Conservation (phyloP, 2,329 filamentous ascomycete genomes). For the Davidsoniella virescens region DNA sequence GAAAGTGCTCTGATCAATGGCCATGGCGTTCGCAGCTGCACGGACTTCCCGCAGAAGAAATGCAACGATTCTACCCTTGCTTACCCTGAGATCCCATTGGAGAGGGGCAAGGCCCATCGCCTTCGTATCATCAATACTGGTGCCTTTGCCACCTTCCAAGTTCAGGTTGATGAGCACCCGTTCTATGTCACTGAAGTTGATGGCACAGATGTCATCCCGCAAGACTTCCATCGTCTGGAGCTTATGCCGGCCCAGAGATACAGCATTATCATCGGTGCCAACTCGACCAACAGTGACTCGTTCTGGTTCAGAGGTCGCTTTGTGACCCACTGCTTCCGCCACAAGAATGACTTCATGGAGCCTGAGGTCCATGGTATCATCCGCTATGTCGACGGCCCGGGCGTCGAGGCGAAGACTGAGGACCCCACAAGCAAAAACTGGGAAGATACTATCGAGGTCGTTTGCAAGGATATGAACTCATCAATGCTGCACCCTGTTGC, state of each 20-base stretch:
- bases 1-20: conserved; percentile 50
- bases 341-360: conserved; percentile 19
- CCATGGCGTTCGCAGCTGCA: conserved; percentile 21
- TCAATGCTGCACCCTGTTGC: conserved; percentile 27
- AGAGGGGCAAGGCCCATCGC: conserved; percentile 42
- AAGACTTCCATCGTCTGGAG: conserved; percentile 42
- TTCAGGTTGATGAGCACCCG: conserved; percentile 51
- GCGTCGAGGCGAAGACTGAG: too few species aligned
- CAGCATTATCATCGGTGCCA: conserved; percentile 46
- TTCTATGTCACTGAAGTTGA: conserved; percentile 55
- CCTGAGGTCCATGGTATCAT: conserved; percentile 20
- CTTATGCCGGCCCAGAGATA: conserved; percentile 57
- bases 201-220: conserved; percentile 47
- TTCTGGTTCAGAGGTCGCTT: conserved; percentile 48
- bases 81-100: conserved; percentile 28
- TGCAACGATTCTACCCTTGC: conserved; percentile 28
- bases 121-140: conserved; percentile 55
- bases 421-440: conserved; percentile 29
- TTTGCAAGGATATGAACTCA: conserved; percentile 38
- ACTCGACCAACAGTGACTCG: conserved; percentile 32
- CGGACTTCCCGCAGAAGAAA: conserved; percentile 22
- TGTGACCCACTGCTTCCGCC: conserved; percentile 25
- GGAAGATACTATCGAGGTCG: conserved; percentile 29
- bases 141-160: conserved; percentile 55
- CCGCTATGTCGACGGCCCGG: conserved; percentile 16